Evolutionary conservation across 2,329 filamentous ascomycete genomes (phyloP).

Genomic region (Myrmaecium sp.): DNA sequence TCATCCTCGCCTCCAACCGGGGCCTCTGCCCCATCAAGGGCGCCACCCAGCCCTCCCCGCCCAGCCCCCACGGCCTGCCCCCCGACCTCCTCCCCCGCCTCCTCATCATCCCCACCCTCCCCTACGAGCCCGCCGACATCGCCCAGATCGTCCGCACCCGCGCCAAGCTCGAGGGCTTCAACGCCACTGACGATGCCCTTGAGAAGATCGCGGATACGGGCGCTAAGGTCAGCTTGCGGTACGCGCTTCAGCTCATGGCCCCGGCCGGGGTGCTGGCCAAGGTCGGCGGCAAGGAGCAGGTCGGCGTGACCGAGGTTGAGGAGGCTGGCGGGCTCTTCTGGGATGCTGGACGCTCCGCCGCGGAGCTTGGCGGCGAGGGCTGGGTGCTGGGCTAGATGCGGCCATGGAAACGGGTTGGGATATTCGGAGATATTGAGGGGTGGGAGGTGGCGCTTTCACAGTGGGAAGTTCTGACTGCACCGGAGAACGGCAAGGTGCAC

Average conservation of each 20-base stretch:
- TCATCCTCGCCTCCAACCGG: constrained; percentile 92
- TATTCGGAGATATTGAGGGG: no score
- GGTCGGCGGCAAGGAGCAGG: constrained; percentile 36
- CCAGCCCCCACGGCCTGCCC: constrained; percentile 79
- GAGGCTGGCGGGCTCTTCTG: constrained; percentile 30
- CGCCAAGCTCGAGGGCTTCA: constrained; percentile 63
- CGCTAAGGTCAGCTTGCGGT: constrained; percentile 75
- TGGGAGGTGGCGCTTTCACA: no score
- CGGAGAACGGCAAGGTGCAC: no score
- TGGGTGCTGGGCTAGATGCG: no score
- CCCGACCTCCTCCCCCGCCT: constrained; percentile 85
- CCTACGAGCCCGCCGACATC: constrained; percentile 79
- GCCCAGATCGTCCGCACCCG: constrained; percentile 80
- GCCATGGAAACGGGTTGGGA: no score
- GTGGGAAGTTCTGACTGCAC: no score
- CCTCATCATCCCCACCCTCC: constrained; percentile 87
- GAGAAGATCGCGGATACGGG: constrained; percentile 78
- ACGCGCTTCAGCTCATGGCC: constrained; percentile 81
- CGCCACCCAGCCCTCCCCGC: constrained; percentile 42
- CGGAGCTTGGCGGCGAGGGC: constrained; percentile 11
- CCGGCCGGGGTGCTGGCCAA: constrained; percentile 82
- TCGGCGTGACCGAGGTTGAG: constrained; percentile 38
- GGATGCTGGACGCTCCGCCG: constrained; percentile 31
- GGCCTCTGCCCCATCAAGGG: constrained; percentile 82
- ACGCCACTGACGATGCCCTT: constrained; percentile 65